Evolutionary conservation across 768 basidiomycete species (phyloP).

Genomic region (Russula olivacea): DNA sequence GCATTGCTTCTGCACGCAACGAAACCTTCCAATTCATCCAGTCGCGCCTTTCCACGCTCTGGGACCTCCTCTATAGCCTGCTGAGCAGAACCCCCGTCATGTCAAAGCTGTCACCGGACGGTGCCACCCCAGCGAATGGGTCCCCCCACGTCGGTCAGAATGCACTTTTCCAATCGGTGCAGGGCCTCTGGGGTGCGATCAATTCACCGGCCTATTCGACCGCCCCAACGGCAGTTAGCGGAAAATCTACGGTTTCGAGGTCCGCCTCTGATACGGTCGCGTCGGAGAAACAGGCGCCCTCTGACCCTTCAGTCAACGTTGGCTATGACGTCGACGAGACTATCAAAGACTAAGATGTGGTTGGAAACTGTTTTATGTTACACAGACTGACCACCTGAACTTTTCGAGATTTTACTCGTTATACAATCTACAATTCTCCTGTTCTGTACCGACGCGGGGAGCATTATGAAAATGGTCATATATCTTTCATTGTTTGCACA

Average conservation of each 20-base stretch:
- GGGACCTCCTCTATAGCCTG: slow-evolving; percentile 42
- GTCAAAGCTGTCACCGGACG: slow-evolving; percentile 1
- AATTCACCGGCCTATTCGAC: background rate
- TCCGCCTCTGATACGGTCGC: background rate
- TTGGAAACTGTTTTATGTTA: background rate
- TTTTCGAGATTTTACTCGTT: background rate
- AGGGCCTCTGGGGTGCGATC: background rate
- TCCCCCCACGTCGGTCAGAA: slow-evolving; percentile 25
- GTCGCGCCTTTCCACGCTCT: slow-evolving; percentile 42
- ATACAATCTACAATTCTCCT: background rate
- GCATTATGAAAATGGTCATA: background rate
- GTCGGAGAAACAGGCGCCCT: background rate
- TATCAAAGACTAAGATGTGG: background rate
- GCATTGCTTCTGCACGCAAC: slow-evolving; percentile 48
- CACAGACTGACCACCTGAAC: background rate
- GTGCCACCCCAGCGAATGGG: slow-evolving; percentile 2
- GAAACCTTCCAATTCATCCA: slow-evolving; percentile 53
- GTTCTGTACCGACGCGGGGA: background rate
- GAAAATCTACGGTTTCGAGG: background rate
- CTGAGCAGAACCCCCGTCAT: slow-evolving; percentile 37
- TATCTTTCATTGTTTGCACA: background rate
- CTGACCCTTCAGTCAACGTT: background rate
- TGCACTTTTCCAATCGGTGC: slow-evolving; percentile 3
- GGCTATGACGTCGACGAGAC: slow-evolving; percentile 13
- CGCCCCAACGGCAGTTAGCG: background rate